A percentile compares a stretch with the other conserved stretches of the same genome.
Evolutionary conservation across 1,284 basidiomycete genomes (phyloP).

Genomic region (Kwoniella shivajii): DNA sequence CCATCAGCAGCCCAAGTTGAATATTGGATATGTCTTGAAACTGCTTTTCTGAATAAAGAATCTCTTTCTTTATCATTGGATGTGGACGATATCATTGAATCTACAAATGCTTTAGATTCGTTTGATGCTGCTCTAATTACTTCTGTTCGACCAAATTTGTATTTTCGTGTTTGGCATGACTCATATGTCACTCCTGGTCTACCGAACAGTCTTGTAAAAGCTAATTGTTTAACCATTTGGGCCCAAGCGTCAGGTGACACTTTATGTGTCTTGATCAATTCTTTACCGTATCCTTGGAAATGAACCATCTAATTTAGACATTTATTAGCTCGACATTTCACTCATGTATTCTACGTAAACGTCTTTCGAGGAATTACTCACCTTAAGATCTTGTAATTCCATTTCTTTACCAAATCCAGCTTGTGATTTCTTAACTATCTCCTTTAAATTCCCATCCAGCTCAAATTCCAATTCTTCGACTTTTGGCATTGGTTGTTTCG

Average conservation of each 20-base stretch:
- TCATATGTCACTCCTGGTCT: slow-evolving; percentile 88
- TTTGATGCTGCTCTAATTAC: slow-evolving; percentile 84
- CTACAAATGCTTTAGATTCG: slow-evolving; percentile 82
- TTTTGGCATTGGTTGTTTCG: slow-evolving; percentile 56
- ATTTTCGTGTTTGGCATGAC: slow-evolving; percentile 92
- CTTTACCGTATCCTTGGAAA: slow-evolving; percentile 90
- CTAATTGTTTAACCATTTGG: slow-evolving; percentile 94
- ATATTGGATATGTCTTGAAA: slow-evolving; percentile 81
- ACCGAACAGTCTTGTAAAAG: slow-evolving; percentile 82
- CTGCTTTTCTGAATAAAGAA: slow-evolving; percentile 74
- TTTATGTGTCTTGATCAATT: slow-evolving; percentile 83
- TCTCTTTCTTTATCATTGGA: slow-evolving; percentile 65
- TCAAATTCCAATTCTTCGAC: slow-evolving; percentile 74
- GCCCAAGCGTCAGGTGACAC: slow-evolving; percentile 92
- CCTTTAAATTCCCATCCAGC: slow-evolving; percentile 61
- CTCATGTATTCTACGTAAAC: background rate
- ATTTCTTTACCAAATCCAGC: slow-evolving; percentile 76
- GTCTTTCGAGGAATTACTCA: slow-evolving; percentile 53
- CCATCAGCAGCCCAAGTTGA: slow-evolving; percentile 89
- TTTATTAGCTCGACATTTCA: background rate
- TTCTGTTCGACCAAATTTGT: slow-evolving; percentile 87
- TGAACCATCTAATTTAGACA: slow-evolving; percentile 84
- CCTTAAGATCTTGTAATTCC: slow-evolving; percentile 76
- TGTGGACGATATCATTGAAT: slow-evolving; percentile 75
- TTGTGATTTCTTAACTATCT: slow-evolving; percentile 60